Base-by-base conservation (phyloP, 2,329 filamentous ascomycete genomes). In the Phaeosphaeriaceae sp. region DNA sequence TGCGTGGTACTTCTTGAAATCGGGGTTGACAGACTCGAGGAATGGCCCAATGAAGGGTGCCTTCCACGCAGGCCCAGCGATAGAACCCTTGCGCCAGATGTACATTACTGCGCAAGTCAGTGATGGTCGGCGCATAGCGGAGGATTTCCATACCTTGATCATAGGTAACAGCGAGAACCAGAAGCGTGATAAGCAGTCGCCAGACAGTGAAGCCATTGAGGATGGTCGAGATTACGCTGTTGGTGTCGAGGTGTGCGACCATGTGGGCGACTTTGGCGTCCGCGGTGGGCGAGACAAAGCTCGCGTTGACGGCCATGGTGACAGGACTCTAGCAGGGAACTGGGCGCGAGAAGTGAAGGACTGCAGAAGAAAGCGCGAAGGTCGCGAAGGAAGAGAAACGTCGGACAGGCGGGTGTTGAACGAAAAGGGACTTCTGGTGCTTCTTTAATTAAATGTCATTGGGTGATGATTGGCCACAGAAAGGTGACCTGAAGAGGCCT, bases 21-120 rank as follows among this genome's bases (percentile, higher is more conserved):
- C 92, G 58, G 95, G 95, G 78, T 97, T 89, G 71, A 98, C 84
- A 26, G 93, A 97, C 75, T 97, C 84, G 57, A 98, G 85, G 80
- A 99, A 98, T 5, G 95, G 94, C n/a, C 95, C 95, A 78, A 98
- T 80, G 71, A 84, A 83, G 56, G 82, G 82, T 44, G 79, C 76
- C 68, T 84, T 84, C 74, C 77, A 80, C 24, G 75, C 60, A n/a
- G 81, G 80, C 22, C 82, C 82, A 17, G 77, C 79, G 58, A 84
- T 81, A 23, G 76, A 72, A 53, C 80, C 81, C 68, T 84, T 84
- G 51, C 78, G 73, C 63, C 69, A 76, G 66, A 82, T 76, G 72
- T 84, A 84, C 55, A 75, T 80, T 66, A 80, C 81, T 83, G 69
- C 86, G 88, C 57, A 87, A 56, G 81, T 74, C 55, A 73, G 70